A percentile compares a stretch with the other conserved stretches of the same genome.
Conservation (phyloP, 805 yeast genomes). For the Starmerella floricola region DNA sequence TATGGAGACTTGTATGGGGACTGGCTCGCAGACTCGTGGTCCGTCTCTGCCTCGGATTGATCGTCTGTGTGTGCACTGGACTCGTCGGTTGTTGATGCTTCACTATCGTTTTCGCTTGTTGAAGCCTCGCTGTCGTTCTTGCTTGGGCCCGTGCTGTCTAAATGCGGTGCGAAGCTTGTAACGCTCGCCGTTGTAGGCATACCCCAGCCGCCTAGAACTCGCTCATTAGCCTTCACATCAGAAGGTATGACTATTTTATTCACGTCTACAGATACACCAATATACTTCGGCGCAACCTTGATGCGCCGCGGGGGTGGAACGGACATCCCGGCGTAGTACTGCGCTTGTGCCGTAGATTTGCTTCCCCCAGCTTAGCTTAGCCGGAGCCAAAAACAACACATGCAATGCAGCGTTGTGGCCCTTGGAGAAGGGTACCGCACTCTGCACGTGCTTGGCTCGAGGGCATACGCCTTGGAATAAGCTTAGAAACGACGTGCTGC, state of each 20-base stretch:
- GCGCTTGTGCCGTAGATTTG: too few species aligned
- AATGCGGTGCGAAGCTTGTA: neutral
- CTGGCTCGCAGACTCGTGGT: neutral
- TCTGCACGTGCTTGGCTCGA: too few species aligned
- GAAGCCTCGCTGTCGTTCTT: conserved; percentile 2
- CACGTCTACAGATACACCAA: neutral
- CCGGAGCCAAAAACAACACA: too few species aligned
- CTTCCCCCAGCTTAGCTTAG: too few species aligned
- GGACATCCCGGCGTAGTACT: neutral
- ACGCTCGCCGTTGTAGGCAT: neutral
- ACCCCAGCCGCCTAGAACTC: neutral
- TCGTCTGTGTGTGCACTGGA: neutral
- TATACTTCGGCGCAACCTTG: conserved; percentile 4
- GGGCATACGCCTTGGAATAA: too few species aligned
- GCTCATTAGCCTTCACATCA: neutral
- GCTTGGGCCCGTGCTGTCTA: neutral
- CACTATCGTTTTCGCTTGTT: neutral
- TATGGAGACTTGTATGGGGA: too few species aligned
- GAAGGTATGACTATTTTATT: neutral
- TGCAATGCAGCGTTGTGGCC: too few species aligned
- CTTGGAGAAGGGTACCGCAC: too few species aligned
- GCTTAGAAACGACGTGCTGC: too few species aligned
- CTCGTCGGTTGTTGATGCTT: too few species aligned
- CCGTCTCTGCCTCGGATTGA: neutral
- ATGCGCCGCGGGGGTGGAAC: conserved; percentile 1